A percentile compares a stretch with the other conserved stretches of the same genome.
phyloP scores from a whole-genome alignment of 495 filamentous ascomycete species.

The Penicillium taxi region DNA sequence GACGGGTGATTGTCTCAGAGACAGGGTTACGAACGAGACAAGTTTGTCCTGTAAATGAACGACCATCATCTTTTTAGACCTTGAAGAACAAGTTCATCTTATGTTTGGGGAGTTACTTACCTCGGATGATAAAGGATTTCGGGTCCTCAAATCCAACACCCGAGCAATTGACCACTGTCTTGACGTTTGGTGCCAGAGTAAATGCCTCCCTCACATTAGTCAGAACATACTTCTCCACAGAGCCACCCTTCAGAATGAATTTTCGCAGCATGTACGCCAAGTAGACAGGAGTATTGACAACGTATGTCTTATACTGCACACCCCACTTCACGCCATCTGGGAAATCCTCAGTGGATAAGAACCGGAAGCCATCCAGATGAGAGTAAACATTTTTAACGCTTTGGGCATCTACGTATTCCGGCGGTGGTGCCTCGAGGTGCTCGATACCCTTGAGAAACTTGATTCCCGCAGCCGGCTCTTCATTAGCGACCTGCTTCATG shows the following conservation, averaged over 20 bases:
- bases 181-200: constrained; percentile 27
- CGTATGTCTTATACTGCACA: constrained; percentile 49
- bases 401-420: constrained; percentile 32
- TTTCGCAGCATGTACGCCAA: constrained; percentile 46
- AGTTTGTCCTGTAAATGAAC: constrained; percentile 26
- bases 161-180: constrained; percentile 51
- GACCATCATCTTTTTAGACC: neutral
- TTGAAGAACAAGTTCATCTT: neutral
- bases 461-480: constrained; percentile 45
- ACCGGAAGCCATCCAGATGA: constrained; percentile 38
- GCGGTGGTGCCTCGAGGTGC: constrained; percentile 47
- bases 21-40: constrained; percentile 40
- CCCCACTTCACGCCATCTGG: constrained; percentile 47
- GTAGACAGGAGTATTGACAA: constrained; percentile 56
- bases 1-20: constrained; percentile 49
- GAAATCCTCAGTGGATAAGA: constrained; percentile 29
- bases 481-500: constrained; percentile 35
- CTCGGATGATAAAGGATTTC: constrained; percentile 48
- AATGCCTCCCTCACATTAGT: constrained; percentile 43
- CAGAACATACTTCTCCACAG: constrained; percentile 36
- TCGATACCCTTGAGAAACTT: constrained; percentile 47
- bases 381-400: constrained; percentile 20
- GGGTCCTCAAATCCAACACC: constrained; percentile 48
- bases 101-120: constrained; percentile 18
- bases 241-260: constrained; percentile 45